Base-by-base conservation (phyloP, 441 rosid species). In the Capsella rubella region DNA sequence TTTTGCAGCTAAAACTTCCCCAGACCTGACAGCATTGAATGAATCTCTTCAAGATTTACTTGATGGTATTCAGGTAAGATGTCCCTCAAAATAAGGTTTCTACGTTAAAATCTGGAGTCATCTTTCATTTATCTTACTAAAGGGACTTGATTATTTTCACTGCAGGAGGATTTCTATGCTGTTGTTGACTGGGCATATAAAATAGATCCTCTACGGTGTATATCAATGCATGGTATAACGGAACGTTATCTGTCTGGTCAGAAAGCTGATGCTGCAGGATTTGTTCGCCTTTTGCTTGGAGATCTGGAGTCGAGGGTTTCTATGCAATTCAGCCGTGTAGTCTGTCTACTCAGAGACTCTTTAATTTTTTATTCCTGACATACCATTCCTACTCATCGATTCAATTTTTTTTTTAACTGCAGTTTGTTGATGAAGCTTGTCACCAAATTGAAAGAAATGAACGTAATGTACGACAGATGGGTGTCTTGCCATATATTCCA, bases 171-270 rank as follows among this genome's bases (percentile, higher is more conserved):
- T 82, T 96, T 96, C 74, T 93, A 88, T 84, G 98, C 98, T 78
- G 97, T 96, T 68, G 97, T 96, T 78, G 99, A 96, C 83, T 96
- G 99, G 99, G 99, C 99, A 46, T 96, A 90, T 86, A 96, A 92
- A 84, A 87, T 92, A 55, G 99, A 96, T 79, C 99, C 99, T 70
- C 80, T 96, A 55, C 95, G 97, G 45, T 93, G 99, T 88, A 93
- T 96, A 86, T 93, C 99, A 67, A 93, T 96, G 98, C 97, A 93
- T 85, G 99, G 99, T 71, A 92, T 89, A 78, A 96, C 99, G 51
- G 99, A 96, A 79, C 87, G 92, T 45, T 96, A 92, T 80, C 93
- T 93, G 47, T 93, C 98, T 80, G 98, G 98, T 74, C 99, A 93
- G 83, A 96, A 93, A 88, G 98, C 98, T 82, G 99, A 96, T 83